Base-by-base conservation (phyloP, 2,329 filamentous ascomycete genomes). In the Cladophialophora exuberans region DNA sequence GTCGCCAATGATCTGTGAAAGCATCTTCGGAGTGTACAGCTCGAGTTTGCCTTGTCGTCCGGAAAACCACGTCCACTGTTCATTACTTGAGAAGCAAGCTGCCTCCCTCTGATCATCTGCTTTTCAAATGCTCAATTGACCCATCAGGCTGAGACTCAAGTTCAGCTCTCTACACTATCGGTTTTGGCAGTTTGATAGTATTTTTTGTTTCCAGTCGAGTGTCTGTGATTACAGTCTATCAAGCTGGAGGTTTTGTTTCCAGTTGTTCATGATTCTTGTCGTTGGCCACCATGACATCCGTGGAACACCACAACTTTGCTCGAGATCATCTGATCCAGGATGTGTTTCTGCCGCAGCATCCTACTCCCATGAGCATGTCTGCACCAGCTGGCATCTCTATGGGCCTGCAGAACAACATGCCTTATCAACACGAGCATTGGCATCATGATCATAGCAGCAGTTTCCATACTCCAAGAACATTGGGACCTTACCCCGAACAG, bases 1-100 rank as follows among this genome's bases (percentile, higher is more conserved):
- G 11, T 39, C 46, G 46, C 35, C 25, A 39, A 49, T 38, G 38
- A 17, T 33, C 18, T 23, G 46, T 25, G 28, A 49, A 31, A 49
- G 46, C 33, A 20, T 47, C 46, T 18, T 25, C 39, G 25, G 33
- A 18, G 33, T 38, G 46, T 35, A 48, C 35, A 30, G 33, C 5
- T 38, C 18, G 23, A 49, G 46, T 49, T 49, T 49, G 46, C 46
- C 46, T 49, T 25, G 33, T 49, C 33, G n/a, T 38, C 46, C 18
- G 4, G 17, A 49, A 13, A 13, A 7, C 3, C 6, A 41, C 6
- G 15, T 15, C 26, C 9, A 35, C 46, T 1, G 20, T 22, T 15
- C 23, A 18, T 38, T 49, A 49, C 46, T 49, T 49, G 17, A 49
- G 22, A 30, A 25, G n/a, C n/a, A n/a, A 39, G 33, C 25, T 26